Base-by-base conservation (phyloP, 306 rosid species). In the Mucuna pruriens region DNA sequence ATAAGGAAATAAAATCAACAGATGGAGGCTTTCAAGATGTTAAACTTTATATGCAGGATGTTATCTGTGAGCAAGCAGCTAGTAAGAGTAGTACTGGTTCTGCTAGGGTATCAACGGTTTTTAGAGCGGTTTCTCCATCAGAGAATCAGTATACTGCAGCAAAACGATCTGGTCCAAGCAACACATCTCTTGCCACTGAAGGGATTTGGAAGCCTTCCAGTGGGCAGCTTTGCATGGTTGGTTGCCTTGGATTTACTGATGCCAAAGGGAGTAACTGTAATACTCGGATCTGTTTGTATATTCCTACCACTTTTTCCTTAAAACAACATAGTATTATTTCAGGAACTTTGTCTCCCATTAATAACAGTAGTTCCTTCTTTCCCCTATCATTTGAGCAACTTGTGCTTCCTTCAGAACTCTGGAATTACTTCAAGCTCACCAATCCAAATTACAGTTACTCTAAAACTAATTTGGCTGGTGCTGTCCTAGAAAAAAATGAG, bases 191-290 rank as follows among this genome's bases (percentile, higher is more conserved):
- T 83, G 89, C 89, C 15, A 87, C 92, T 3, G 99, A 95, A 84
- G 99, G 99, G 67, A 72, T 90, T n/a, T 95, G 98, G 99, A 95
- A 90, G 66, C 80, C 97, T 63, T 84, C 96, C 25, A 91, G 89
- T n/a, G 93, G 98, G 46, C 97, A 93, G 83, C 99, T 95, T 73
- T 95, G 98, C 89, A 95, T 95, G 99, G 86, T 88, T 81, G 98
- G 97, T 69, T 95, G 99, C 87, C 82, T 79, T 69, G 97, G 97
- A 72, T 74, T 80, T 49, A 75, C 84, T 66, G 86, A 87, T 75
- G 86, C 79, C 20, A 88, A 88, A 78, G 86, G 84, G 78, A 79
- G 83, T 57, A 74, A 7, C 75, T 95, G 97, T 88, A 81, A 86
- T 78, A 86, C 89, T 45, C 89, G 94, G 80, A 91, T 95, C 80